phyloP scores from a whole-genome alignment of 257 asterid genomes.

The Scutellaria minor region DNA sequence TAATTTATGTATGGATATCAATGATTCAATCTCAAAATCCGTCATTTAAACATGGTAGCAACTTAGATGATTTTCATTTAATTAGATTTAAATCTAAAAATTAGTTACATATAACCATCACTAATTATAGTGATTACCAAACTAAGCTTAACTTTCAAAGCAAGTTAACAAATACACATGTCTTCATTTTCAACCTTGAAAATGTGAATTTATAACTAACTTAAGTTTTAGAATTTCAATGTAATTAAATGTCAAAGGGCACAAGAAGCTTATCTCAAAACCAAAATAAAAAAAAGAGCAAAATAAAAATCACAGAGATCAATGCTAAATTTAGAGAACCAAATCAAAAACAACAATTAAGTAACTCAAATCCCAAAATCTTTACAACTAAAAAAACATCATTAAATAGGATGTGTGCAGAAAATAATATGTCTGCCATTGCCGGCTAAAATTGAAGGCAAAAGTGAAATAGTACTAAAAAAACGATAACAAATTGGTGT shows the following conservation, averaged over 20 bases:
- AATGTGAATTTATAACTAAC: background rate
- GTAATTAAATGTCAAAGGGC: background rate
- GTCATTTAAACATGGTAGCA: no score
- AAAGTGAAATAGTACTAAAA: background rate
- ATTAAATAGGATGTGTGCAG: slow-evolving; percentile 31
- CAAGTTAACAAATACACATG: slow-evolving; percentile 16
- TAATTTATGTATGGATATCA: no score
- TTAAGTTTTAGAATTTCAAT: slow-evolving; percentile 16
- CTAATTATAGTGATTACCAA: background rate
- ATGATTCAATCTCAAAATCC: no score
- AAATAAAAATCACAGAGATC: slow-evolving; percentile 26
- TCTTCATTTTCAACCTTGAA: background rate
- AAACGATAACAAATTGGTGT: slow-evolving; percentile 30
- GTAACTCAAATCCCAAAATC: slow-evolving; percentile 29
- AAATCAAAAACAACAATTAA: slow-evolving; percentile 24
- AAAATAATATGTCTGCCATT: slow-evolving; percentile 25
- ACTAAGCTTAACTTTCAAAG: slow-evolving; percentile 23
- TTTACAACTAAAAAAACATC: slow-evolving; percentile 26
- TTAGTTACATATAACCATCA: no score
- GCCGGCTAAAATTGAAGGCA: slow-evolving; percentile 41
- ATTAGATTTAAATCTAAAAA: no score
- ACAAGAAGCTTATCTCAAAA: background rate
- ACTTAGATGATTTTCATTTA: no score
- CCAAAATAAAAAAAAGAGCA: slow-evolving; percentile 11
- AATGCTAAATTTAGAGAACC: slow-evolving; percentile 30